Conservation (phyloP, 73 alveolate species). For the Uronychia setigera region DNA sequence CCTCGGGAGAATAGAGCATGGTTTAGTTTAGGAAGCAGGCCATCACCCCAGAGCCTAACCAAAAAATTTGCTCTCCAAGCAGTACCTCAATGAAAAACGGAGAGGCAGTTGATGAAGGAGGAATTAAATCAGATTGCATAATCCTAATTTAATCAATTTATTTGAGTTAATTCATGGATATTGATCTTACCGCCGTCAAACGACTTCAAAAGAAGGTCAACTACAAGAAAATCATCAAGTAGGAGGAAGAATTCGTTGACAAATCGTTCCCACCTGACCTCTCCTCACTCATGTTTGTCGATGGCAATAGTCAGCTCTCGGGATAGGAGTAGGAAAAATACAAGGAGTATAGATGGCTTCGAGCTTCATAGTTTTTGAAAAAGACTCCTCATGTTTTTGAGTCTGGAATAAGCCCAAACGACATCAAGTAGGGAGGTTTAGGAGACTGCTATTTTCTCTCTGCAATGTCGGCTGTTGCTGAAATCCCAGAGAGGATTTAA, state of each 20-base stretch:
- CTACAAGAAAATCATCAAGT: background rate
- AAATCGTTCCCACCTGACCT: conserved; percentile 17
- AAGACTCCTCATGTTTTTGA: conserved; percentile 45
- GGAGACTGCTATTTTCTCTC: conserved; percentile 93
- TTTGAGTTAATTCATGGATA: no score
- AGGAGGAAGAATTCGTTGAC: background rate
- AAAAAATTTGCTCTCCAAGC: no score
- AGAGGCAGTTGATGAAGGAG: no score
- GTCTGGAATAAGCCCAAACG: conserved; percentile 71
- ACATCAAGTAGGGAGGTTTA: conserved; percentile 83
- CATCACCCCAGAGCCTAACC: no score
- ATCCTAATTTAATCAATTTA: no score
- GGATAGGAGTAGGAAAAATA: conserved; percentile 24
- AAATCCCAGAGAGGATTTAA: conserved; percentile 80
- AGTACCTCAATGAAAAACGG: no score
- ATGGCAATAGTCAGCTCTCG: background rate
- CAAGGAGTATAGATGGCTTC: conserved; percentile 53
- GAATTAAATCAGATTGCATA: no score
- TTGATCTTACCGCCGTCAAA: no score
- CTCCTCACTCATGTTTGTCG: conserved; percentile 5
- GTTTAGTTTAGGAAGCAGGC: no score
- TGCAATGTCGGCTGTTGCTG: conserved; percentile 80
- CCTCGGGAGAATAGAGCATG: no score
- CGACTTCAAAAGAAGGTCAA: background rate
- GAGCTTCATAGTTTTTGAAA: conserved; percentile 64